Percentiles rank a stretch among this genome's conserved stretches.
These are phyloP conservation scores for Ustilago bromivora DNA, from an alignment of 1,284 basidiomycete species.

Conservation along the genomic window DNA sequence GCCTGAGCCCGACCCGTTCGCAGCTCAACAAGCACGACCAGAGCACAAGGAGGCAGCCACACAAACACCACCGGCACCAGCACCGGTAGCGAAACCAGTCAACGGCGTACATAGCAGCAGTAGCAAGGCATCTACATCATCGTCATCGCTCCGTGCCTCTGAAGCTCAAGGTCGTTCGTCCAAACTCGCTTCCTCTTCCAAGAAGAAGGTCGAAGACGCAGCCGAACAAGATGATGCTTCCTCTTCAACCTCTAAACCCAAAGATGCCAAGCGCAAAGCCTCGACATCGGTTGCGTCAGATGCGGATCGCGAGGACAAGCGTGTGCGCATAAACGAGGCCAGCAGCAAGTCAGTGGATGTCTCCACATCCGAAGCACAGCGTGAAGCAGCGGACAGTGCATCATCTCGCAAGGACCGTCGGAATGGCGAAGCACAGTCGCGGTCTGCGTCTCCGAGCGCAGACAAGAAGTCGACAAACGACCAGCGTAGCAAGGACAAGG, in stretches of 20 bases:
- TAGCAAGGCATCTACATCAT: conserved; percentile 10
- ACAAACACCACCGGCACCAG: conserved; percentile 31
- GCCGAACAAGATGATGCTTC: conserved; percentile 31
- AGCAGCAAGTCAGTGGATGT: conserved; percentile 29
- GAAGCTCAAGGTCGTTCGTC: conserved; percentile 32
- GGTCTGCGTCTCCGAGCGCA: conserved; percentile 34
- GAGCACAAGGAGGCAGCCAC: conserved; percentile 44
- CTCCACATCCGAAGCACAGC: conserved; percentile 11
- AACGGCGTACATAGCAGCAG: conserved; percentile 33
- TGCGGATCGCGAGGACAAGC: conserved; percentile 53
- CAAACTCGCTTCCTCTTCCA: conserved; percentile 55
- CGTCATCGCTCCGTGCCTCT: conserved; percentile 16
- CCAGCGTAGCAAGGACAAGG: conserved; percentile 39
- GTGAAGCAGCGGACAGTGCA: conserved; percentile 15
- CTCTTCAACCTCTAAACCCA: conserved; percentile 25
- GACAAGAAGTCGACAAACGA: conserved; percentile 31
- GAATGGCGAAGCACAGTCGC: conserved; percentile 25
- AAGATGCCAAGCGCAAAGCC: conserved; percentile 55
- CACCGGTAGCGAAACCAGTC: conserved; percentile 16
- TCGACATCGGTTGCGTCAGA: conserved; percentile 37
- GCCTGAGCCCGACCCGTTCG: conserved; percentile 49
- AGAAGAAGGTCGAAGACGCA: conserved; percentile 53
- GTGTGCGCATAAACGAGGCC: conserved; percentile 24
- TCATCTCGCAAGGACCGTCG: conserved; percentile 32
- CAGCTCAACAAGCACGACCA: conserved; percentile 22